These are phyloP conservation scores for Eragrostis nindensis DNA, from an alignment of 176 grass and related monocot species.

Conservation along the genomic window DNA sequence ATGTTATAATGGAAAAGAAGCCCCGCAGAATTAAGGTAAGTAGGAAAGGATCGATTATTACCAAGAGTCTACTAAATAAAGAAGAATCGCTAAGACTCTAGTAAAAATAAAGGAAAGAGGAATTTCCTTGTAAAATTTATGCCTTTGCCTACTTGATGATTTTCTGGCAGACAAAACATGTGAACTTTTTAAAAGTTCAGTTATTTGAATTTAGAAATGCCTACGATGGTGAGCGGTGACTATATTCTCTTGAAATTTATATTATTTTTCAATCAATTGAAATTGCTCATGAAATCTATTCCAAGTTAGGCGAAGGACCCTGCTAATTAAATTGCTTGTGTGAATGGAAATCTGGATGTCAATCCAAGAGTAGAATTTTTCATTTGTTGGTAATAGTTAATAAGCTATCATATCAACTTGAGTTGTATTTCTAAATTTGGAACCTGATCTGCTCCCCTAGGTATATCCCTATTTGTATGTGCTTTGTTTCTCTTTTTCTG, in stretches of 20 bases:
- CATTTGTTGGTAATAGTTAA: slow-evolving; percentile 19
- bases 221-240: neutral
- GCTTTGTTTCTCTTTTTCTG: neutral
- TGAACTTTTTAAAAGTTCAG: neutral
- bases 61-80: neutral
- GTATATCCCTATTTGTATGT: neutral
- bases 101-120: too few relatives aligned
- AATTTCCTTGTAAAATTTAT: slow-evolving; percentile 18
- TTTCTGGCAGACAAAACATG: slow-evolving; percentile 15
- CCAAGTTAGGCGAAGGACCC: neutral
- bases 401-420: slow-evolving; percentile 25
- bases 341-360: neutral
- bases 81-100: neutral
- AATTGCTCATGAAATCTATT: neutral
- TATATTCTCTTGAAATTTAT: neutral
- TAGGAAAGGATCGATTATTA: slow-evolving; percentile 23
- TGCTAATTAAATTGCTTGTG: slow-evolving; percentile 6
- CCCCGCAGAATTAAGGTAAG: slow-evolving; percentile 79
- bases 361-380: neutral
- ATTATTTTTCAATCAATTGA: slow-evolving; percentile 1
- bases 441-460: slow-evolving; percentile 14
- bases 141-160: neutral
- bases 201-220: slow-evolving; percentile 6
- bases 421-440: slow-evolving; percentile 1
- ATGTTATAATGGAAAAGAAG: slow-evolving; percentile 75